Conservation (phyloP, 108 stramenopile species). For the Nitzschia palea region DNA sequence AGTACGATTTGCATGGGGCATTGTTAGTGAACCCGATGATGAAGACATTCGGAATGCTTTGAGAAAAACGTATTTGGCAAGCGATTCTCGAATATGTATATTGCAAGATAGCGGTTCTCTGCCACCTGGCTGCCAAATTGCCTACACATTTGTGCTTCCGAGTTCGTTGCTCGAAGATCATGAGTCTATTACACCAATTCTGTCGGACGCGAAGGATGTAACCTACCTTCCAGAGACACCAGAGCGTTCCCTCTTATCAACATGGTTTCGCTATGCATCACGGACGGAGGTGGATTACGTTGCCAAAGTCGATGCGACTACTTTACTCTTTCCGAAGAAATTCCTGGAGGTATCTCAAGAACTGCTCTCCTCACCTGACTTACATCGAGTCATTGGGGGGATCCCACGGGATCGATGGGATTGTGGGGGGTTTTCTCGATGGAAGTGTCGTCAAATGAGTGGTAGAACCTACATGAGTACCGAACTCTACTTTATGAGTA, state of each 20-base stretch:
- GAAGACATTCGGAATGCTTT: not conserved
- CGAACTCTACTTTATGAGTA: constrained; percentile 2
- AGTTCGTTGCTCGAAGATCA: not conserved
- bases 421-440: not conserved
- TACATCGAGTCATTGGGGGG: not conserved
- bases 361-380: not conserved
- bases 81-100: not conserved
- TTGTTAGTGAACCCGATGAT: not conserved
- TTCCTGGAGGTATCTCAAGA: not conserved
- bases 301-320: constrained; percentile 1
- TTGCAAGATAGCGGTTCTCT: not conserved
- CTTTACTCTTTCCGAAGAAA: not conserved
- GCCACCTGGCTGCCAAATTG: not conserved
- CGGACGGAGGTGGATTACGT: not conserved
- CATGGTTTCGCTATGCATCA: not conserved
- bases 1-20: not conserved
- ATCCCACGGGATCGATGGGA: not conserved
- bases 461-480: not conserved
- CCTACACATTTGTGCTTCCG: not conserved
- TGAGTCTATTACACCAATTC: not conserved
- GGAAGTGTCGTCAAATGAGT: constrained; percentile 3
- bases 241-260: not conserved
- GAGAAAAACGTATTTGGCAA: not conserved
- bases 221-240: not conserved
- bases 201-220: not conserved